phyloP scores from a whole-genome alignment of 441 rosid species.

The Syzygium malaccense region DNA sequence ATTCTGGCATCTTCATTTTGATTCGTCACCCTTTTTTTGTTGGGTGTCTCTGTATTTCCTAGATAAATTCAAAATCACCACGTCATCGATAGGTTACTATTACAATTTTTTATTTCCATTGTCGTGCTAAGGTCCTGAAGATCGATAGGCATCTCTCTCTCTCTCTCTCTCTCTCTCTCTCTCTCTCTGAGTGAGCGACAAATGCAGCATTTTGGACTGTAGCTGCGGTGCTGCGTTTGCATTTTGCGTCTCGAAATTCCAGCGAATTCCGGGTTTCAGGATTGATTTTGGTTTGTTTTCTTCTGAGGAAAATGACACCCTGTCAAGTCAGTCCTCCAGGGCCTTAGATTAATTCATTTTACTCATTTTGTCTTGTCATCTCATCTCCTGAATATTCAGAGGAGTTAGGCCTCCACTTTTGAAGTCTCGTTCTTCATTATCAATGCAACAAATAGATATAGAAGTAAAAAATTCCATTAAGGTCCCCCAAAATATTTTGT shows the following conservation, averaged over 20 bases:
- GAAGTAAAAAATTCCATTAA: not conserved
- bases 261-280: not conserved
- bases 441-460: not conserved
- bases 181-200: not conserved
- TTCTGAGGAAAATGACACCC: not conserved
- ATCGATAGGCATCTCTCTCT: not conserved
- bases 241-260: not conserved
- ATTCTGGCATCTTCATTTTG: not conserved
- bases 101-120: not conserved
- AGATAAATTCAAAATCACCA: not conserved
- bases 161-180: too few relatives aligned
- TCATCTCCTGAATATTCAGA: not conserved
- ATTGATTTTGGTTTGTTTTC: not conserved
- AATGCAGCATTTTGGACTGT: not conserved
- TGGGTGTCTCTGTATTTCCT: not conserved
- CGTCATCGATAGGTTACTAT: not conserved
- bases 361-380: not conserved
- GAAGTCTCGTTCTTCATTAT: not conserved
- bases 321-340: not conserved
- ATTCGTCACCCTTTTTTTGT: not conserved
- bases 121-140: not conserved
- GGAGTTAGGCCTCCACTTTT: not conserved
- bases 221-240: not conserved
- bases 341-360: not conserved
- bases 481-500: not conserved